Conservation (phyloP, 208 protist species). For the Crithidia bombi region DNA sequence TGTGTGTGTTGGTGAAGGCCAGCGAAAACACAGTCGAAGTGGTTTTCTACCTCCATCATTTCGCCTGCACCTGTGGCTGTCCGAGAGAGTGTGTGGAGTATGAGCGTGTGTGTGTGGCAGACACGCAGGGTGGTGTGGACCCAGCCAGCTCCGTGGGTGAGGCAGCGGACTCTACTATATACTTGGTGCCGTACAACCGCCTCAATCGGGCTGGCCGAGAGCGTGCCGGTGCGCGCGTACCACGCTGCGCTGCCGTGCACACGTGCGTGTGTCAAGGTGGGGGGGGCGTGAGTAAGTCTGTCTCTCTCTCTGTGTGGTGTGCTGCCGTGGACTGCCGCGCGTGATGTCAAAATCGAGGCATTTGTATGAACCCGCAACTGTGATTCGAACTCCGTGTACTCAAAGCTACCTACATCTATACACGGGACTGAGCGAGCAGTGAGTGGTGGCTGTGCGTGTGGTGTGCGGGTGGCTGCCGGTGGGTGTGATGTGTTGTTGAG, state of each 20-base stretch:
- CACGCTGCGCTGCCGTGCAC: too few relatives aligned
- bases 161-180: conserved; percentile 32
- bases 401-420: conserved; percentile 53
- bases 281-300: background rate
- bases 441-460: background rate
- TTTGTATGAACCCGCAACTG: conserved; percentile 59
- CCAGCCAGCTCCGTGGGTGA: conserved; percentile 31
- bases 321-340: background rate
- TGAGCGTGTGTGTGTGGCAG: background rate
- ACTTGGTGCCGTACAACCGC: conserved; percentile 27
- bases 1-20: conserved; percentile 12
- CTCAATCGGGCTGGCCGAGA: conserved; percentile 44
- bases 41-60: conserved; percentile 25
- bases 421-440: conserved; percentile 40
- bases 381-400: conserved; percentile 62
- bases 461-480: background rate
- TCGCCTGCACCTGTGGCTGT: conserved; percentile 41
- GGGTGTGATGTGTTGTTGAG: background rate
- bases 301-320: conserved; percentile 13
- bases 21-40: conserved; percentile 41
- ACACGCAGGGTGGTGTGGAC: background rate
- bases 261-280: conserved; percentile 13
- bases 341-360: conserved; percentile 45
- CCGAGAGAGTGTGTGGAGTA: conserved; percentile 11
- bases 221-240: background rate